Evolutionary conservation across 164 flowering plant genomes (phyloP).

Genomic region (Vitis rotundifolia): DNA sequence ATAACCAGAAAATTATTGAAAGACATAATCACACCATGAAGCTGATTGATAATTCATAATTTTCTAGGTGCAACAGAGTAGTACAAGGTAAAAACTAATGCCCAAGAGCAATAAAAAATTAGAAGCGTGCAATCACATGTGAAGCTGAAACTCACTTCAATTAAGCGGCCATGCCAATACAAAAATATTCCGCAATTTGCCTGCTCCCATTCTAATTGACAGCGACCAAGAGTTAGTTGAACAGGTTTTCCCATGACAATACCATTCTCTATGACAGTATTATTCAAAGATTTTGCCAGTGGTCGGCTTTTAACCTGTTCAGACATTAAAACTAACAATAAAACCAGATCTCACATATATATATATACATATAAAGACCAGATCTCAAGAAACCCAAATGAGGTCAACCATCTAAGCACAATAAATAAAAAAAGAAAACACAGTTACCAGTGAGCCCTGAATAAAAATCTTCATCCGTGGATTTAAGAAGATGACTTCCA

Average conservation of each 20-base stretch:
- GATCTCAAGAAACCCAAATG: background rate
- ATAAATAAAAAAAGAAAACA: background rate
- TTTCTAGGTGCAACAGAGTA: no score
- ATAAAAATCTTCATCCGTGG: slow-evolving; percentile 64
- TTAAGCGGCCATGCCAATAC: slow-evolving; percentile 72
- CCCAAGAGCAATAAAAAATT: background rate
- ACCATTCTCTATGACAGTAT: slow-evolving; percentile 34
- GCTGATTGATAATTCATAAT: background rate
- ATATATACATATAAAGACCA: no score
- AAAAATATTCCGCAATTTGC: slow-evolving; percentile 62
- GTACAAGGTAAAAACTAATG: background rate
- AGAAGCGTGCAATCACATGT: background rate
- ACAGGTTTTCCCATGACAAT: slow-evolving; percentile 40
- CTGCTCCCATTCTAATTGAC: slow-evolving; percentile 55
- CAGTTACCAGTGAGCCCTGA: slow-evolving; percentile 60
- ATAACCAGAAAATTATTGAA: background rate
- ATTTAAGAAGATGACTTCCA: slow-evolving; percentile 58
- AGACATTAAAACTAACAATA: background rate
- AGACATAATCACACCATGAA: background rate
- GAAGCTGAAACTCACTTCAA: slow-evolving; percentile 45
- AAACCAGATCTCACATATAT: background rate
- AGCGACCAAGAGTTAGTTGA: slow-evolving; percentile 49
- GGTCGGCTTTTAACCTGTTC: slow-evolving; percentile 60
- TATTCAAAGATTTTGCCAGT: slow-evolving; percentile 47
- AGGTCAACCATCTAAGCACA: background rate